These are phyloP conservation scores for Phycomyces blakesleeanus DNA, from an alignment of 192 early-diverging fungal species.

Conservation along the genomic window DNA sequence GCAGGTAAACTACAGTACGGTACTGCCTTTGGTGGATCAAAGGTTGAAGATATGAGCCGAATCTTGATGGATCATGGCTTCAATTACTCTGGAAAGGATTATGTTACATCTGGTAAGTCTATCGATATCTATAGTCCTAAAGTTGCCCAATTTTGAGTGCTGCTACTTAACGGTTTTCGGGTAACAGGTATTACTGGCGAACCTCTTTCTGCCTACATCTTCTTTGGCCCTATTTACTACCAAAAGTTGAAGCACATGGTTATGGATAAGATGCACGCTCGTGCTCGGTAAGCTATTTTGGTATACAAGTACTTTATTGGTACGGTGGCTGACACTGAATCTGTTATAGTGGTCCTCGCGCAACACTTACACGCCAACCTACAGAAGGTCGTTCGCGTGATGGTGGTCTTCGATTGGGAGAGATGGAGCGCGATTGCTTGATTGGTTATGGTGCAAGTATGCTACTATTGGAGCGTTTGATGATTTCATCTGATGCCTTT, in stretches of 20 bases:
- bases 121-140: constrained; percentile 10
- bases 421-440: constrained; percentile 98
- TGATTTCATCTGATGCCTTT: constrained; percentile 92
- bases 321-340: background rate
- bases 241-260: constrained; percentile 99
- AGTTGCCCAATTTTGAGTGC: background rate
- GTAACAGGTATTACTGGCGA: constrained; percentile 79
- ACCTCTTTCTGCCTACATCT: constrained; percentile 90
- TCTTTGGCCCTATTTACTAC: constrained; percentile 95
- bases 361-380: constrained; percentile 89
- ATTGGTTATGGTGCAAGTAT: constrained; percentile 95
- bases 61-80: constrained; percentile 91
- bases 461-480: constrained; percentile 88
- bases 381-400: constrained; percentile 96
- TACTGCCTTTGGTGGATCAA: constrained; percentile 91
- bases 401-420: constrained; percentile 94
- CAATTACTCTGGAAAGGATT: constrained; percentile 97
- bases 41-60: constrained; percentile 94
- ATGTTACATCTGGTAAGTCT: constrained; percentile 73
- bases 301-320: too few relatives aligned
- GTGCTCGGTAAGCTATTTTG: constrained; percentile 52
- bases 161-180: background rate
- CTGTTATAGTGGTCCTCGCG: constrained; percentile 76
- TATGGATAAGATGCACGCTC: constrained; percentile 98
- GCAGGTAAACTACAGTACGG: constrained; percentile 92